Conservation (phyloP, 2,329 filamentous ascomycete genomes). For the Neofusicoccum kwambonambiense region DNA sequence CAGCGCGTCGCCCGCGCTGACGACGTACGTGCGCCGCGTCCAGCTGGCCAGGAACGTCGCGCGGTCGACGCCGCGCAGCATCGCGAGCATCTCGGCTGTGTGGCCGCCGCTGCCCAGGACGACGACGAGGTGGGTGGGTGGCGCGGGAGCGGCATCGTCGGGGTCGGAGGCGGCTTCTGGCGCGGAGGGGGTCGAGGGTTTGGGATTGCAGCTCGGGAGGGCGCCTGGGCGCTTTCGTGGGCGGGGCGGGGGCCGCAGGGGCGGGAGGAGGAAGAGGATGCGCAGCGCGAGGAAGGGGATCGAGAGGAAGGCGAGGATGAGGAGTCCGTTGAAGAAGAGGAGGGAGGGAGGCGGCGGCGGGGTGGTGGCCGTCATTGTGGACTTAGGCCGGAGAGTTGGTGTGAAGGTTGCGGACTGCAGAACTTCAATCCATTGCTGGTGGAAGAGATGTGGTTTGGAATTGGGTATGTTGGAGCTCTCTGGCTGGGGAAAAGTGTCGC, state of each 20-base stretch:
- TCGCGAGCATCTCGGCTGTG: constrained; percentile 89
- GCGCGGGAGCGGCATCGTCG: constrained; percentile 19
- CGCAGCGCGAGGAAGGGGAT: constrained; percentile 37
- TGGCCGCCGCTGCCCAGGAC: constrained; percentile 92
- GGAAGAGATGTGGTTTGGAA: background rate
- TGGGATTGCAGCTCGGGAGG: background rate
- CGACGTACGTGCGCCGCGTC: constrained; percentile 69
- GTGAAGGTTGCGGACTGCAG: background rate
- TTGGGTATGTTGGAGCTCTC: background rate
- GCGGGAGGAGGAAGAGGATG: constrained; percentile 40
- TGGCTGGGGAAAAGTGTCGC: constrained; percentile 1
- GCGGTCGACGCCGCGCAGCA: constrained; percentile 62
- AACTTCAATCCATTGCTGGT: constrained; percentile 2
- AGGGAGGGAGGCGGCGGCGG: background rate
- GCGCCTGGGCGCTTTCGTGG: constrained; percentile 1
- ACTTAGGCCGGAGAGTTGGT: background rate
- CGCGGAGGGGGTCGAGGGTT: constrained; percentile 10
- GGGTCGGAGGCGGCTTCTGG: background rate
- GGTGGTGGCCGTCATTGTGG: background rate
- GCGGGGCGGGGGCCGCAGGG: constrained; percentile 25
- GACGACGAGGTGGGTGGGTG: constrained; percentile 65
- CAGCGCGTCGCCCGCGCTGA: constrained; percentile 73
- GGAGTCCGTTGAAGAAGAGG: constrained; percentile 10
- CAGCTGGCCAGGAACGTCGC: constrained; percentile 48
- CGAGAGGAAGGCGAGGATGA: constrained; percentile 33